Percentiles rank a stretch among this genome's conserved stretches.
Conservation (phyloP, 208 protist species). For the Trypanosoma rangeli region DNA sequence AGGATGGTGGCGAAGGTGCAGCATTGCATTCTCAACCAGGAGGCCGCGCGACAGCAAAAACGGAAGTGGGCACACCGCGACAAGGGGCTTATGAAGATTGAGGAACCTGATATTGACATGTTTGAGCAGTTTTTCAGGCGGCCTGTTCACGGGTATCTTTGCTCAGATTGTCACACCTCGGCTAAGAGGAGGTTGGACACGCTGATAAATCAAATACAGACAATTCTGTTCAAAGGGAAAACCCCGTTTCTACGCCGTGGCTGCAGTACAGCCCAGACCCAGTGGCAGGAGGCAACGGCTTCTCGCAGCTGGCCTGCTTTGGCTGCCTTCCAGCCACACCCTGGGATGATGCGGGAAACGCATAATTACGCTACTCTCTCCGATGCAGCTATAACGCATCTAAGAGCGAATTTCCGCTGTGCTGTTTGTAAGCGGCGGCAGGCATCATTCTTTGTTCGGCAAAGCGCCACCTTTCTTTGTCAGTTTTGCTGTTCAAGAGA, state of each 20-base stretch:
- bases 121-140: slow-evolving; percentile 82
- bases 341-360: neutral
- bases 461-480: slow-evolving; percentile 72
- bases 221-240: slow-evolving; percentile 63
- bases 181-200: slow-evolving; percentile 63
- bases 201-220: slow-evolving; percentile 64
- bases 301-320: neutral
- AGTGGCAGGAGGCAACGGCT: neutral
- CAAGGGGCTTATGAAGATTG: slow-evolving; percentile 76
- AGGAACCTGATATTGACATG: slow-evolving; percentile 80
- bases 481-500: slow-evolving; percentile 78
- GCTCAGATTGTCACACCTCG: slow-evolving; percentile 66
- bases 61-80: slow-evolving; percentile 50
- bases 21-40: slow-evolving; percentile 23
- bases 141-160: slow-evolving; percentile 79
- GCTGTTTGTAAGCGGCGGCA: slow-evolving; percentile 59
- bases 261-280: neutral
- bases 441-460: slow-evolving; percentile 62
- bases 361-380: slow-evolving; percentile 22
- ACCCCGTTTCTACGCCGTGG: slow-evolving; percentile 54
- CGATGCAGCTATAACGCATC: slow-evolving; percentile 42
- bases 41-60: slow-evolving; percentile 33
- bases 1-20: slow-evolving; percentile 20
- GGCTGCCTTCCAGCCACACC: neutral
- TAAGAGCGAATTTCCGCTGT: slow-evolving; percentile 54